Evolutionary conservation across 257 asterid genomes (phyloP).

Genomic region (Verbascum thapsus): DNA sequence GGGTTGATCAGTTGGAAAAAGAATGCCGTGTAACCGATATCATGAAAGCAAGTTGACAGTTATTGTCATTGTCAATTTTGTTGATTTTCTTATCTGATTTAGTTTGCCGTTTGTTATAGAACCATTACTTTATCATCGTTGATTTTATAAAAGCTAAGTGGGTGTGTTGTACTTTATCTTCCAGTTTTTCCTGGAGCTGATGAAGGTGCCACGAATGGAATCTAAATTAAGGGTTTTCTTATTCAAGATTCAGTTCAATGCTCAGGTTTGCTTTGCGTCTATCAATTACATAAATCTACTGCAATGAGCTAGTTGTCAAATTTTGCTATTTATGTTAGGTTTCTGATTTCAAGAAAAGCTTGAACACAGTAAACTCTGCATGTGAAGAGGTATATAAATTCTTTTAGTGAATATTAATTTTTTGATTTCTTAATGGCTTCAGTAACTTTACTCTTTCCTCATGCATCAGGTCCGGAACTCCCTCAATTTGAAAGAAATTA

Average conservation of each 20-base stretch:
- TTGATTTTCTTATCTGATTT: not conserved
- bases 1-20: not conserved
- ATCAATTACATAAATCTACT: slow-evolving; percentile 20
- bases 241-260: slow-evolving; percentile 86
- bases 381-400: slow-evolving; percentile 77
- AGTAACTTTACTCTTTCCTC: slow-evolving; percentile 23
- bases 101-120: not conserved
- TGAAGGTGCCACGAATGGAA: slow-evolving; percentile 98
- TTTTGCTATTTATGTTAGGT: slow-evolving; percentile 48
- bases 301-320: slow-evolving; percentile 37
- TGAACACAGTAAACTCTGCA: slow-evolving; percentile 70
- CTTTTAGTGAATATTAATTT: slow-evolving; percentile 18
- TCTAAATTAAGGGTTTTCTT: slow-evolving; percentile 81
- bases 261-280: slow-evolving; percentile 70
- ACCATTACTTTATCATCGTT: no score
- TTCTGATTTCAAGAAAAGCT: slow-evolving; percentile 75
- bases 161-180: no score
- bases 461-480: no score
- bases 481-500: slow-evolving; percentile 69
- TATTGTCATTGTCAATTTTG: not conserved
- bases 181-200: slow-evolving; percentile 92
- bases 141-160: no score
- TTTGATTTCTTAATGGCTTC: slow-evolving; percentile 12
- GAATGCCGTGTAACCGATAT: not conserved
- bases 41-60: not conserved